Evolutionary conservation across 768 basidiomycete genomes (phyloP).

Genomic region (Baorangia bicolor): DNA sequence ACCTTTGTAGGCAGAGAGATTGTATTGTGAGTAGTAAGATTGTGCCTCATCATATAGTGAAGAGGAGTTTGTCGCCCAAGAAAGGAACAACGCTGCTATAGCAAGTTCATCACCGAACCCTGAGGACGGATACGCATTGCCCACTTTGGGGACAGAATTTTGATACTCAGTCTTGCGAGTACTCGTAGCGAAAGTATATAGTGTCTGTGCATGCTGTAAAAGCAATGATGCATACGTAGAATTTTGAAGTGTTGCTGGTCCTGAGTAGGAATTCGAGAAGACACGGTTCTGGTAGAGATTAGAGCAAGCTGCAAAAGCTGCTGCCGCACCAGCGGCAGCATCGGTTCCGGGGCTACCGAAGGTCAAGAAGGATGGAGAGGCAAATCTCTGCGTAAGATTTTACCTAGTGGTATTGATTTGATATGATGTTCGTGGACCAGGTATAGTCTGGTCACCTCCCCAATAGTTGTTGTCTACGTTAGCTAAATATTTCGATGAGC

Average conservation of each 20-base stretch:
- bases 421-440: slow-evolving; percentile 70
- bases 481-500: slow-evolving; percentile 35
- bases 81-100: slow-evolving; percentile 74
- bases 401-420: slow-evolving; percentile 70
- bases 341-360: slow-evolving; percentile 76
- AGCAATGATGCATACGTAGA: slow-evolving; percentile 69
- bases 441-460: slow-evolving; percentile 83
- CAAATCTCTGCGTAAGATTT: neutral
- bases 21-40: slow-evolving; percentile 55
- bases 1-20: slow-evolving; percentile 48
- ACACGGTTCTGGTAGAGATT: slow-evolving; percentile 67
- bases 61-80: slow-evolving; percentile 65
- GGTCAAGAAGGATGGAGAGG: neutral
- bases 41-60: slow-evolving; percentile 62
- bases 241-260: slow-evolving; percentile 69
- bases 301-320: slow-evolving; percentile 87
- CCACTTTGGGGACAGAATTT: slow-evolving; percentile 62
- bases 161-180: slow-evolving; percentile 65
- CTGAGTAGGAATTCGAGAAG: slow-evolving; percentile 52
- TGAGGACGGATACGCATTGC: slow-evolving; percentile 67
- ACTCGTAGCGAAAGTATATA: slow-evolving; percentile 76
- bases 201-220: slow-evolving; percentile 67
- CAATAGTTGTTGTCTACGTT: slow-evolving; percentile 77
- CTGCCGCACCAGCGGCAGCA: slow-evolving; percentile 78
- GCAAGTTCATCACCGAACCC: slow-evolving; percentile 72